Evolutionary conservation across 257 asterid species (phyloP), one percentile per base, ranked within the genome.

Genomic region (Linaria vulgaris): DNA sequence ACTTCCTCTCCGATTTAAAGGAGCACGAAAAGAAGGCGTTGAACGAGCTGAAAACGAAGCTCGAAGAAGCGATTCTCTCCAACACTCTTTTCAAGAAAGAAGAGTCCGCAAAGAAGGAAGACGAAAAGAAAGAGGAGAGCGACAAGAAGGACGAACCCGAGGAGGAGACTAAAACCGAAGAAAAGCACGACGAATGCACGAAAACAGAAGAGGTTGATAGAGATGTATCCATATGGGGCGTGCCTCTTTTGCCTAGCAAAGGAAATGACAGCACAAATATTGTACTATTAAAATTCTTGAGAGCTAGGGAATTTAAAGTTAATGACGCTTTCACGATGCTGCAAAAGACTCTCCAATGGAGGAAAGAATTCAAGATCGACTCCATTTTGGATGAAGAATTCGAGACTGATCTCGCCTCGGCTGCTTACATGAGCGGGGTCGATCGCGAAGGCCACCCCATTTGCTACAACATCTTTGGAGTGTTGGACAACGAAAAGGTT

Each of bases 261-360:
- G 89, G 89, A 25, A 63, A 79, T 37, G 90, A 80, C 16, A 63
- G 78, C 12, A 80, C 92, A 8, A 78, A 83, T 61, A 85, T 86
- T n/a, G 75, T 86, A 47, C 83, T 88, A 27, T 52, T 88, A 75
- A 88, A 88, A 22, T 88, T 85, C 74, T 47, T 88, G 68, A 66
- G 91, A 68, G 96, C 96, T 1, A 77, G 96, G 54, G 96, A 88
- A 6, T 88, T 85, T 74, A 88, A 82, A 30, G 87, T 79, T 45
- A 70, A 65, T 9, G 95, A 88, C 20, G 87, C 90, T 0, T 69
- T 75, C 4, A 82, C 84, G 74, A 85, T 88, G 96, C 85, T 88
- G 10, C 72, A 67, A 63, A 86, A 85, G 70, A 88, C 95, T 16
- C 85, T 88, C 10, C 79, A 68, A 41, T 88, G 96, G 96, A 71